Percentiles rank a stretch among this genome's conserved stretches.
Conservation (phyloP, 139 green algal genomes). For the Parachlorella kessleri region DNA sequence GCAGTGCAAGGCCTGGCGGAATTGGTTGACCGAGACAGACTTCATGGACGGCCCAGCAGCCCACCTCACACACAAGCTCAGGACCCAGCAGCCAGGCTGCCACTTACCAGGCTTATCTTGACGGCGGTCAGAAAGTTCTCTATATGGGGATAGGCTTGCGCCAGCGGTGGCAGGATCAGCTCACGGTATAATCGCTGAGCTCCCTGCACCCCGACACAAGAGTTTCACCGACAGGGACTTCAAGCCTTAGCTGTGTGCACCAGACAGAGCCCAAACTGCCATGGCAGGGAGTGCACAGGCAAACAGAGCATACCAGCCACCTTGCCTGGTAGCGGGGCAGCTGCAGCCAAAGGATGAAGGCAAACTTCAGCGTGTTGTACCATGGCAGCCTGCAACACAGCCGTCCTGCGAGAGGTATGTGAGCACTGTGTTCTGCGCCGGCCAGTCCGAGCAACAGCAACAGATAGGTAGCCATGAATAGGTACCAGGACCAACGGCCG, state of each 20-base stretch:
- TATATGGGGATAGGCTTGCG: slow-evolving; percentile 3
- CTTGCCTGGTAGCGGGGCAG: slow-evolving; percentile 4
- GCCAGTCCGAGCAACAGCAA: no score
- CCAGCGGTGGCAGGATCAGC: slow-evolving; percentile 3
- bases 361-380: slow-evolving; percentile 59
- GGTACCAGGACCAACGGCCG: slow-evolving; percentile 14
- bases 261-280: slow-evolving; percentile 2
- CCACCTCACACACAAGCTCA: neutral
- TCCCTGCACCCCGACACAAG: neutral
- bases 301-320: no score
- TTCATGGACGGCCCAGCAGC: neutral
- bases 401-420: no score
- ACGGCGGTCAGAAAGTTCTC: neutral
- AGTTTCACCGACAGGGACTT: neutral
- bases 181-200: neutral
- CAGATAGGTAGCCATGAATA: slow-evolving; percentile 23
- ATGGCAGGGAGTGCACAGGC: neutral
- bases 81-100: neutral
- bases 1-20: neutral
- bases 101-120: neutral
- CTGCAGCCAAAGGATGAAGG: slow-evolving; percentile 64
- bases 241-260: neutral
- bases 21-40: neutral
- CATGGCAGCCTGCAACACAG: slow-evolving; percentile 46
- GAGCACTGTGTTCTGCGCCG: no score